These are phyloP conservation scores for Lasiodiplodia theobromae DNA, from an alignment of 2,329 filamentous ascomycete species.

Conservation along the genomic window DNA sequence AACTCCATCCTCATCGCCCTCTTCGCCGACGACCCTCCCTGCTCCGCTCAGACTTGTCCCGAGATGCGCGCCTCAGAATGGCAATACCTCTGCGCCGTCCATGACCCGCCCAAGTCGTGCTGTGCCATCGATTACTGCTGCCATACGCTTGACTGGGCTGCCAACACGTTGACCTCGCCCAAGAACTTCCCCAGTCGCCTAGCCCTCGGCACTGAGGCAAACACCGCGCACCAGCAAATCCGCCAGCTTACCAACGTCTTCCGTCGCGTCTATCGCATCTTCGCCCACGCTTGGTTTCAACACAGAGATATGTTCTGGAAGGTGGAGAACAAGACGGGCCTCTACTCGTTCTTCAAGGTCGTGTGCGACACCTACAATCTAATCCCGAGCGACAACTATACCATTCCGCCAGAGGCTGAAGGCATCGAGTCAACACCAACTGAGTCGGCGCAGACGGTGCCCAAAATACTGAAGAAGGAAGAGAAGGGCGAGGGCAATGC, in stretches of 20 bases:
- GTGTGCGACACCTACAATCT: constrained; percentile 92
- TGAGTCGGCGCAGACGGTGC: constrained; percentile 33
- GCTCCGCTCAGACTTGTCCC: constrained; percentile 86
- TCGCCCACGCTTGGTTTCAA: constrained; percentile 98
- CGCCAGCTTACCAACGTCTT: constrained; percentile 96
- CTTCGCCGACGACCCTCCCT: constrained; percentile 88
- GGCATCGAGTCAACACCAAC: constrained; percentile 66
- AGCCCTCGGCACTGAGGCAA: constrained; percentile 57
- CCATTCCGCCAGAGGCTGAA: constrained; percentile 90
- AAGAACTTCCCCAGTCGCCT: constrained; percentile 95
- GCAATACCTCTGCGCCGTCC: constrained; percentile 98
- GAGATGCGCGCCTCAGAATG: constrained; percentile 99
- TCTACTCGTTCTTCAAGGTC: constrained; percentile 97
- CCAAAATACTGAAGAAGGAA: constrained; percentile 47
- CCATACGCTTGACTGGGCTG: constrained; percentile 97
- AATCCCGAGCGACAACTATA: constrained; percentile 93
- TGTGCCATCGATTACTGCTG: constrained; percentile 99
- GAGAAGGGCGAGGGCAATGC: constrained; percentile 33
- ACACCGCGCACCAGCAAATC: constrained; percentile 60
- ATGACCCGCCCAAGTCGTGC: constrained; percentile 95
- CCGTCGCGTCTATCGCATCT: constrained; percentile 91
- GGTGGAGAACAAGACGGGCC: constrained; percentile 85
- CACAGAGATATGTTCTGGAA: constrained; percentile 95
- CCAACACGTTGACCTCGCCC: constrained; percentile 89
- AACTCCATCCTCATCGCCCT: constrained; percentile 93